These are phyloP conservation scores for Amanita subjunquillea DNA, from an alignment of 768 basidiomycete genomes.

Conservation along the genomic window DNA sequence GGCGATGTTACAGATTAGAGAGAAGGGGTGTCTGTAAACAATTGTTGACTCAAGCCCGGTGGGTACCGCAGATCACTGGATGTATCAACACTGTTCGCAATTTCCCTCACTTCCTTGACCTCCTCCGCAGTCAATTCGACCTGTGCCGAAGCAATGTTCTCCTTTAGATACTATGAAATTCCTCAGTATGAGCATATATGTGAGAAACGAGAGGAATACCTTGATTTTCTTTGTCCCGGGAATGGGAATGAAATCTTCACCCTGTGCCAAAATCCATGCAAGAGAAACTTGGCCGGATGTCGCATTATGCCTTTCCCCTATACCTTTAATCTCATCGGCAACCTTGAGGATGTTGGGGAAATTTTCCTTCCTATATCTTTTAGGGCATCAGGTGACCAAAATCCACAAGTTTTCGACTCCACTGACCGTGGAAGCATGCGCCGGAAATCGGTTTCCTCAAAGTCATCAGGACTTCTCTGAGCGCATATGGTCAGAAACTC, in stretches of 20 bases:
- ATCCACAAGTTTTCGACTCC: neutral
- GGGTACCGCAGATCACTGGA: too few relatives aligned
- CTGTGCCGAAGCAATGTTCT: conserved; percentile 28
- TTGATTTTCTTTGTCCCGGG: conserved; percentile 34
- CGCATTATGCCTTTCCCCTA: conserved; percentile 28
- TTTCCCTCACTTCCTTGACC: conserved; percentile 21
- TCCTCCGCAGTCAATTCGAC: conserved; percentile 25
- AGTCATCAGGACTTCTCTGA: conserved; percentile 26
- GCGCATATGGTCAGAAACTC: neutral
- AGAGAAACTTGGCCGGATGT: conserved; percentile 37
- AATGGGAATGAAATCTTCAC: conserved; percentile 35
- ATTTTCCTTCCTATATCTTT: conserved; percentile 27
- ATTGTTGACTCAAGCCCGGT: too few relatives aligned
- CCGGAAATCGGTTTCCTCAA: conserved; percentile 13
- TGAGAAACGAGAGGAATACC: conserved; percentile 9
- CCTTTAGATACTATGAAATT: conserved; percentile 6
- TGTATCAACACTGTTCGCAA: conserved; percentile 24
- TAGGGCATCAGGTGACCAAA: too few relatives aligned
- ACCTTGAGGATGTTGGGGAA: conserved; percentile 36
- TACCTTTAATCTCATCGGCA: conserved; percentile 24
- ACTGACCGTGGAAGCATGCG: conserved; percentile 21
- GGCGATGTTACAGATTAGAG: too few relatives aligned
- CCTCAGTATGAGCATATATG: neutral
- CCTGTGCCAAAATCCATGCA: conserved; percentile 40
- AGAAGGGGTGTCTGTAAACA: too few relatives aligned